Conservation (phyloP, 495 filamentous ascomycete genomes). For the Amorphotheca resinae region DNA sequence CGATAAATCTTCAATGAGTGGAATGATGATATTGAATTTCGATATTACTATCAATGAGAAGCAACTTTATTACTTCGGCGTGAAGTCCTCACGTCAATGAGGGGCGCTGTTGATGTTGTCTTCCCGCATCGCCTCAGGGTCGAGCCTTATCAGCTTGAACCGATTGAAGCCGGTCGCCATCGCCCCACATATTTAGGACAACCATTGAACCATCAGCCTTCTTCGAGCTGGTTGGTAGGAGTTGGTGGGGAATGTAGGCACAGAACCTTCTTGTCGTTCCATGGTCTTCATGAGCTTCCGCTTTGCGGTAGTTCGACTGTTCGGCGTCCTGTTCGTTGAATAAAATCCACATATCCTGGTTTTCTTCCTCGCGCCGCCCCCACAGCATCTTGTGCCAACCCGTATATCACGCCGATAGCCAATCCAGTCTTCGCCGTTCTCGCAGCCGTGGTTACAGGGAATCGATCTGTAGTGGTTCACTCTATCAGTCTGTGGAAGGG, state of each 20-base stretch:
- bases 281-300: conserved; percentile 6
- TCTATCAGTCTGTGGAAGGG: background rate
- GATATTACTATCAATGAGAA: background rate
- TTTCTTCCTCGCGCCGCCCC: conserved; percentile 51
- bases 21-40: background rate
- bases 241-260: background rate
- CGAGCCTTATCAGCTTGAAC: conserved; percentile 14
- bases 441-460: conserved; percentile 70
- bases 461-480: conserved; percentile 46
- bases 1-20: too few relatives aligned
- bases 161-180: conserved; percentile 11
- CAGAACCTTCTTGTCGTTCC: too few relatives aligned
- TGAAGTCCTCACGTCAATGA: background rate
- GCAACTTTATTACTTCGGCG: too few relatives aligned
- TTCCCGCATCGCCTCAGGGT: background rate
- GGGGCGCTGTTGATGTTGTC: conserved; percentile 9
- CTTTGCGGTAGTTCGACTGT: conserved; percentile 9
- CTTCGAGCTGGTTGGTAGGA: conserved; percentile 1
- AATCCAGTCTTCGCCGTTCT: conserved; percentile 73
- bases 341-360: conserved; percentile 58
- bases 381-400: conserved; percentile 64
- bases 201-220: conserved; percentile 6
- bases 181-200: conserved; percentile 7
- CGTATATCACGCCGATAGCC: conserved; percentile 65
- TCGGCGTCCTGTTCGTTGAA: conserved; percentile 28